Evolutionary conservation across 139 green algal species (phyloP).

Genomic region (Helicosporidium sp.): DNA sequence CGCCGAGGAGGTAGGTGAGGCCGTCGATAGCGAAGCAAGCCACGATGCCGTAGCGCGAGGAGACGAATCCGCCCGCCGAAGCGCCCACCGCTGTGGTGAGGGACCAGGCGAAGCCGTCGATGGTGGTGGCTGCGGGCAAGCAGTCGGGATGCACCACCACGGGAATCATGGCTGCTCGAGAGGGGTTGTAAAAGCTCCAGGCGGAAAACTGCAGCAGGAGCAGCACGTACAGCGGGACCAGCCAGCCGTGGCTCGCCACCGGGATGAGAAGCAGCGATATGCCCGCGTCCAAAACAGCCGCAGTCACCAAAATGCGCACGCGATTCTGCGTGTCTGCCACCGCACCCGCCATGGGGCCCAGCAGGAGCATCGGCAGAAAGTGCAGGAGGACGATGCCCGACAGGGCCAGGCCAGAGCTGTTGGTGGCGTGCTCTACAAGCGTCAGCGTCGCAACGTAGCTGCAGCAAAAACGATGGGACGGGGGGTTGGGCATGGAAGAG

Average conservation of each 20-base stretch:
- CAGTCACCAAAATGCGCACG: slow-evolving; percentile 9
- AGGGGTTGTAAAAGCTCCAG: slow-evolving; percentile 21
- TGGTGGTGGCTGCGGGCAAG: slow-evolving; percentile 26
- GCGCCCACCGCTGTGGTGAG: slow-evolving; percentile 24
- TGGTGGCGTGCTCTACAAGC: slow-evolving; percentile 11
- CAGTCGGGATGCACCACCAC: slow-evolving; percentile 12
- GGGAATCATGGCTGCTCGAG: slow-evolving; percentile 19
- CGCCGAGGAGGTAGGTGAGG: slow-evolving; percentile 16
- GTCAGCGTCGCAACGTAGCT: slow-evolving; percentile 21
- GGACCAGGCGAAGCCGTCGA: slow-evolving; percentile 26
- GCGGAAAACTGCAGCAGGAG: slow-evolving; percentile 18
- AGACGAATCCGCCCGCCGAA: slow-evolving; percentile 13
- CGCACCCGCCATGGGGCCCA: slow-evolving; percentile 22
- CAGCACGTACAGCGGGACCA: slow-evolving; percentile 14
- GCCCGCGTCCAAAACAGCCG: neutral
- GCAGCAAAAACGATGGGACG: neutral
- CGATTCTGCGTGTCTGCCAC: slow-evolving; percentile 28
- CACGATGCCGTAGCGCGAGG: slow-evolving; percentile 12
- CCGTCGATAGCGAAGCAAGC: slow-evolving; percentile 30
- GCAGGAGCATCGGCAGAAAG: slow-evolving; percentile 22
- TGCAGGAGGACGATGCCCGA: slow-evolving; percentile 15
- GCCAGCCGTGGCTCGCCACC: neutral
- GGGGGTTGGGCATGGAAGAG: neutral
- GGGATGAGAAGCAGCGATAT: slow-evolving; percentile 6
- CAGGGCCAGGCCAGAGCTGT: slow-evolving; percentile 15